Evolutionary conservation across 805 yeast species (phyloP).

Genomic region (Saccharomycopsis babjevae): DNA sequence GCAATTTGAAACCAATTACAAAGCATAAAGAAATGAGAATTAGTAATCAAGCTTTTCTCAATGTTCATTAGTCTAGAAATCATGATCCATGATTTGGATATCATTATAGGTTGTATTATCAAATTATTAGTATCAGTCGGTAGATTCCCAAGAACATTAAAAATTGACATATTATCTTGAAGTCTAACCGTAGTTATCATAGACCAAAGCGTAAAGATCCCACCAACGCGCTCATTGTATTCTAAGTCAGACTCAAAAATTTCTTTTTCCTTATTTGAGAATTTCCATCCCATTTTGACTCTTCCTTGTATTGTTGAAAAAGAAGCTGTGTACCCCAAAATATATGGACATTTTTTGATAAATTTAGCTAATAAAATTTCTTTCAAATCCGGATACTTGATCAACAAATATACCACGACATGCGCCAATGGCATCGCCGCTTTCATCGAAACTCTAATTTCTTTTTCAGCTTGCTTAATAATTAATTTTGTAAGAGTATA

Average conservation of each 20-base stretch:
- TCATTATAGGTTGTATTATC: conserved; percentile 41
- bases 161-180: not conserved
- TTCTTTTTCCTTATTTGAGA: conserved; percentile 25
- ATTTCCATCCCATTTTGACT: conserved; percentile 78
- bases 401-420: conserved; percentile 45
- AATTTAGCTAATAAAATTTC: conserved; percentile 56
- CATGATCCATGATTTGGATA: conserved; percentile 54
- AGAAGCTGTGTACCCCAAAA: conserved; percentile 70
- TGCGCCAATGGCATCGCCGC: conserved; percentile 74
- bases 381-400: conserved; percentile 34
- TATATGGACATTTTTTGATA: conserved; percentile 82
- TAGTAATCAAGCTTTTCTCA: conserved; percentile 38
- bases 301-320: conserved; percentile 80
- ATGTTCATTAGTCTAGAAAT: conserved; percentile 62
- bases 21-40: conserved; percentile 60
- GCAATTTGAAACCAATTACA: conserved; percentile 92
- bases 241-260: conserved; percentile 46
- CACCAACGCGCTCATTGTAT: conserved; percentile 80
- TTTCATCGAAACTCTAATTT: conserved; percentile 67
- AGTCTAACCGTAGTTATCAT: conserved; percentile 32
- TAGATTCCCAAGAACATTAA: conserved; percentile 2
- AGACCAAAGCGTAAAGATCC: conserved; percentile 73
- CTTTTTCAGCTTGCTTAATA: conserved; percentile 88
- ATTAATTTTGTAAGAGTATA: conserved; percentile 80
- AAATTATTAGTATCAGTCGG: not conserved